phyloP scores from a whole-genome alignment of 768 basidiomycete species.

The Baorangia bicolor region DNA sequence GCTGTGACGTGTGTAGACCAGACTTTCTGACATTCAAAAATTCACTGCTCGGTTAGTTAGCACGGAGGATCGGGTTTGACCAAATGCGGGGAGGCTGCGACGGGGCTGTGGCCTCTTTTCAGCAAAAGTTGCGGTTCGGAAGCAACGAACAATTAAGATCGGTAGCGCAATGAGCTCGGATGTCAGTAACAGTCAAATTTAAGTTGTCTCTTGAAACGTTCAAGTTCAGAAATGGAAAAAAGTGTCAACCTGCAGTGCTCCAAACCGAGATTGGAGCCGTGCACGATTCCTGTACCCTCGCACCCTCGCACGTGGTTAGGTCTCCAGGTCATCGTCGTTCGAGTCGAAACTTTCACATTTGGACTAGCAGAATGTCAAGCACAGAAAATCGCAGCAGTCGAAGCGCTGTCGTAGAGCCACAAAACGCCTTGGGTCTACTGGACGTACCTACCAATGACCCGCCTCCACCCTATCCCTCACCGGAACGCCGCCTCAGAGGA shows the following conservation, averaged over 20 bases:
- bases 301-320: slow-evolving; percentile 3
- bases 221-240: too few species aligned
- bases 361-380: slow-evolving; percentile 8
- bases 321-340: background rate
- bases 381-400: background rate
- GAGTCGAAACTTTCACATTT: background rate
- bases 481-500: slow-evolving; percentile 41
- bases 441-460: slow-evolving; percentile 44
- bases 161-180: too few species aligned
- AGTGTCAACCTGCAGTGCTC: too few species aligned
- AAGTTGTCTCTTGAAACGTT: too few species aligned
- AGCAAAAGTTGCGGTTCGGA: background rate
- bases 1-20: too few species aligned
- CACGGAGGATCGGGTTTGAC: background rate
- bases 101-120: background rate
- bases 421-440: slow-evolving; percentile 7
- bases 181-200: too few species aligned
- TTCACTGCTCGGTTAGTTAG: background rate
- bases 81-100: background rate
- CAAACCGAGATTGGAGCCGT: background rate
- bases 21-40: too few species aligned
- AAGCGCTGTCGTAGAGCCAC: background rate
- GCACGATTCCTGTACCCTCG: too few species aligned
- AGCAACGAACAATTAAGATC: background rate
- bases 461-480: slow-evolving; percentile 69